phyloP scores from a whole-genome alignment of 2,329 filamentous ascomycete genomes.

The Xylaria sp. region DNA sequence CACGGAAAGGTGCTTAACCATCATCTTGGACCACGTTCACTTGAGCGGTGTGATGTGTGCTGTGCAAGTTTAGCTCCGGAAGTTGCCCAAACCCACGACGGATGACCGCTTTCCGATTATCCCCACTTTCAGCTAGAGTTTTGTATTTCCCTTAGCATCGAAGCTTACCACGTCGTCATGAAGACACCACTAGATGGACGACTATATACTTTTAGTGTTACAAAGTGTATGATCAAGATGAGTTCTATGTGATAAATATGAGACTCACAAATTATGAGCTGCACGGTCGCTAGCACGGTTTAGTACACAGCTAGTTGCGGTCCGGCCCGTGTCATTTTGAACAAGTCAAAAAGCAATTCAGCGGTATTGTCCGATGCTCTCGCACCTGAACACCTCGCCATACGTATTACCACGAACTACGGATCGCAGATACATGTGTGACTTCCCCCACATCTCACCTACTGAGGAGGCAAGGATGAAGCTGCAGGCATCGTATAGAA shows the following conservation, averaged over 20 bases:
- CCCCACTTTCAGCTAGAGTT: no score
- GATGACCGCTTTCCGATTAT: no score
- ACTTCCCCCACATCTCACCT: slow-evolving; percentile 6
- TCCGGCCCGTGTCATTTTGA: neutral
- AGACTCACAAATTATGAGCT: no score
- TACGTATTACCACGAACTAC: neutral
- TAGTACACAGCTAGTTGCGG: slow-evolving; percentile 1
- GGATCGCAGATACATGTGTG: neutral
- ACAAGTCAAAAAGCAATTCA: neutral
- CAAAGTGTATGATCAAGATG: no score
- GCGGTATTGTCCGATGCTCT: neutral
- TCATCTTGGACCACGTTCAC: neutral
- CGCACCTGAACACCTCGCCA: neutral
- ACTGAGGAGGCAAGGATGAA: slow-evolving; percentile 7
- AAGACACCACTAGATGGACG: no score
- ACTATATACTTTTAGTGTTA: no score
- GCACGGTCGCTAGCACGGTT: no score
- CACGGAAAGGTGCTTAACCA: neutral
- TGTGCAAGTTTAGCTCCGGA: no score
- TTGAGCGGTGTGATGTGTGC: neutral
- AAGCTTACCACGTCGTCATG: no score
- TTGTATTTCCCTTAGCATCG: no score
- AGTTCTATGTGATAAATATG: no score
- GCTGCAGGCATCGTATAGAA: slow-evolving; percentile 16
- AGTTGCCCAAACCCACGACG: no score